A percentile compares a stretch with the other conserved stretches of the same genome.
These are phyloP conservation scores for Tillandsia leiboldiana DNA, from an alignment of 176 grass and related monocot genomes.

Conservation along the genomic window DNA sequence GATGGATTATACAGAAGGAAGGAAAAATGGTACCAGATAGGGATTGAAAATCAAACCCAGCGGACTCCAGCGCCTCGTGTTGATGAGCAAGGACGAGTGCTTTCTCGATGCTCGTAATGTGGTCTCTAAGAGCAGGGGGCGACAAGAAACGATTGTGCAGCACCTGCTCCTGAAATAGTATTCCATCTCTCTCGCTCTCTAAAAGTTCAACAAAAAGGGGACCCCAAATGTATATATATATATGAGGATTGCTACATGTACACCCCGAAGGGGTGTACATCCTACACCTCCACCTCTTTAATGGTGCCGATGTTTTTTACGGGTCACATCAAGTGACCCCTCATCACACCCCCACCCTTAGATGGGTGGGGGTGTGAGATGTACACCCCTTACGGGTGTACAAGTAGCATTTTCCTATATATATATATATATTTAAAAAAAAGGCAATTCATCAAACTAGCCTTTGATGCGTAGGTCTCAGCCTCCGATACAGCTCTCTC, in stretches of 20 bases:
- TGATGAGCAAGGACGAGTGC: constrained; percentile 11
- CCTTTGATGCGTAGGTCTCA: constrained; percentile 49
- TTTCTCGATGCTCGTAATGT: constrained; percentile 41
- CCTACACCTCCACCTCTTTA: too few species aligned
- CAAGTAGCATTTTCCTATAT: too few species aligned
- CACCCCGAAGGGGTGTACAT: too few species aligned
- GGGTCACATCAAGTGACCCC: too few species aligned
- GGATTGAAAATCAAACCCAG: constrained; percentile 1
- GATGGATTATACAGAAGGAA: background rate
- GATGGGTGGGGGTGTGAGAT: too few species aligned
- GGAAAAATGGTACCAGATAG: constrained; percentile 21
- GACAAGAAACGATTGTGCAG: constrained; percentile 37
- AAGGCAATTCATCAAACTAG: background rate
- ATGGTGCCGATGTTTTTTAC: too few species aligned
- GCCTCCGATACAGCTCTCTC: constrained; percentile 46
- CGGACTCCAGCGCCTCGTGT: background rate
- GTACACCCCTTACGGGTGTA: too few species aligned
- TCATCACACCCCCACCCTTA: too few species aligned
- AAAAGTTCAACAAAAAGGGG: background rate
- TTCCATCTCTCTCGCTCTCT: background rate
- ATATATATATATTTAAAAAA: background rate
- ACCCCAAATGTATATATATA: background rate
- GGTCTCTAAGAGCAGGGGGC: constrained; percentile 38
- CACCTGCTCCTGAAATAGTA: constrained; percentile 42
- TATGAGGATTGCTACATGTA: too few species aligned